These are phyloP conservation scores for Tricholoma matsutake DNA, from an alignment of 768 basidiomycete species.

Conservation along the genomic window DNA sequence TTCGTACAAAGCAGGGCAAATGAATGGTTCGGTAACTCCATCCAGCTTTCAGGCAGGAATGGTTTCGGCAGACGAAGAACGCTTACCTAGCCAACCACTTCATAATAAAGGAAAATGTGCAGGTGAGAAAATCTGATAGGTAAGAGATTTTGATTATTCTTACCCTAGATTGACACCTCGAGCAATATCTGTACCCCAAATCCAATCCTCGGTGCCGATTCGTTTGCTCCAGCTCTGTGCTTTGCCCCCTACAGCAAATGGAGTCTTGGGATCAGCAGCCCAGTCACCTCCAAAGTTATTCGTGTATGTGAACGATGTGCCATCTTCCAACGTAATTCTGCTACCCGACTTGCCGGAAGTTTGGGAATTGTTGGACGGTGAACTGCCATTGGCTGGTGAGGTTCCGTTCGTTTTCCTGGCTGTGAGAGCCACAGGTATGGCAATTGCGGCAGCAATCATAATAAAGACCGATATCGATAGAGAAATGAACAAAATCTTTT, in stretches of 20 bases:
- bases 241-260: constrained; percentile 71
- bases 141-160: constrained; percentile 16
- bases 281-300: constrained; percentile 83
- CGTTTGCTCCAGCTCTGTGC: constrained; percentile 79
- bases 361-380: constrained; percentile 13
- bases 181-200: constrained; percentile 61
- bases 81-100: constrained; percentile 45
- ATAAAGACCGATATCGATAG: neutral
- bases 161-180: constrained; percentile 59
- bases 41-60: constrained; percentile 61
- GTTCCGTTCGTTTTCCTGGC: constrained; percentile 14
- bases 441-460: constrained; percentile 7
- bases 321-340: constrained; percentile 66
- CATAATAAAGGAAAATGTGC: constrained; percentile 3
- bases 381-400: constrained; percentile 9
- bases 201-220: constrained; percentile 68
- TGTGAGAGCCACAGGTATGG: constrained; percentile 10
- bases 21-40: constrained; percentile 62
- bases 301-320: constrained; percentile 72
- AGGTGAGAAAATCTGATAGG: neutral
- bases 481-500: constrained; percentile 12
- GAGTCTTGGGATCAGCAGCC: constrained; percentile 68
- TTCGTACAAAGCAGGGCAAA: constrained; percentile 57
- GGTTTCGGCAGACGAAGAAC: neutral
- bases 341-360: constrained; percentile 66